These are phyloP conservation scores for Cochlearia excelsa DNA, from an alignment of 345 rosid species.

Conservation along the genomic window DNA sequence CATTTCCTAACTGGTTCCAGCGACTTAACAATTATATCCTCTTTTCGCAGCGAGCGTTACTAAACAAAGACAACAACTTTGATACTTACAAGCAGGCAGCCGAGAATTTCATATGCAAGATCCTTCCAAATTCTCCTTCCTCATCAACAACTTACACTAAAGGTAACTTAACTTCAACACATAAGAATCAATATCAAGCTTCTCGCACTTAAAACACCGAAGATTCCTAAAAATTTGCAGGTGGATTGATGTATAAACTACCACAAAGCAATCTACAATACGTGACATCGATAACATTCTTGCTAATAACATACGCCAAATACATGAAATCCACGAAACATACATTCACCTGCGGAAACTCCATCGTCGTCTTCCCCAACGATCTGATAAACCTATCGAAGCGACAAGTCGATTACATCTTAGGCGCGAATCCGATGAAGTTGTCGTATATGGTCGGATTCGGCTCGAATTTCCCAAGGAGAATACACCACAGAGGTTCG, in stretches of 20 bases:
- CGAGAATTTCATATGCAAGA: conserved; percentile 79
- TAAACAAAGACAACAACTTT: conserved; percentile 52
- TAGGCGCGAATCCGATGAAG: conserved; percentile 69
- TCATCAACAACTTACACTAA: conserved; percentile 71
- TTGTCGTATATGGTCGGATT: conserved; percentile 93
- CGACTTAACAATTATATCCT: too few relatives aligned
- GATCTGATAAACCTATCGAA: conserved; percentile 55
- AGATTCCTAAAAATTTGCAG: conserved; percentile 27
- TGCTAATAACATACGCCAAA: conserved; percentile 75
- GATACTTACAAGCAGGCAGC: conserved; percentile 62
- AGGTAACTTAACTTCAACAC: conserved; percentile 39
- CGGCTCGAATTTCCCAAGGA: conserved; percentile 54
- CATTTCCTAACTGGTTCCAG: too few relatives aligned
- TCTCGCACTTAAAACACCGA: too few relatives aligned
- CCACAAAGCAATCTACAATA: conserved; percentile 78
- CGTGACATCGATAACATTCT: conserved; percentile 71
- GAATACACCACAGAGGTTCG: conserved; percentile 78
- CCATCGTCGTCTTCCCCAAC: conserved; percentile 42
- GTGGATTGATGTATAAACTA: conserved; percentile 78
- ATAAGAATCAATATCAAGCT: too few relatives aligned
- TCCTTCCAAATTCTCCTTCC: conserved; percentile 72
- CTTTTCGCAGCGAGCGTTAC: conserved; percentile 38
- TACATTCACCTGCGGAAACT: conserved; percentile 67
- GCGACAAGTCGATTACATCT: conserved; percentile 75
- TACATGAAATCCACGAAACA: conserved; percentile 58